Evolutionary conservation across 208 protist genomes (phyloP).

Genomic region (Porcisia deanei): DNA sequence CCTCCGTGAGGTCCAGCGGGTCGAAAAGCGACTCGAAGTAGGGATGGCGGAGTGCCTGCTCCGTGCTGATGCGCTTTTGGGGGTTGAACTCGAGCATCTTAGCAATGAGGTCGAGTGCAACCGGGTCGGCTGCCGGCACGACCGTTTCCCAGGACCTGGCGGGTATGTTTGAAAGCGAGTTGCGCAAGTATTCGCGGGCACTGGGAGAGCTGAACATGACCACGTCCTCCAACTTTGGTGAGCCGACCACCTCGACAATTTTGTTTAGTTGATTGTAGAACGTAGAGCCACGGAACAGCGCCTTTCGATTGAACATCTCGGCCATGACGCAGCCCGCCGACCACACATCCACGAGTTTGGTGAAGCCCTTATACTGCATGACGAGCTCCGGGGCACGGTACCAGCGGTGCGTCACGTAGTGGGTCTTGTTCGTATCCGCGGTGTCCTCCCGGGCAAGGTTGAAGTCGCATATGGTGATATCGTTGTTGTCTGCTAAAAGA

Average conservation of each 20-base stretch:
- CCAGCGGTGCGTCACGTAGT: slow-evolving; percentile 96
- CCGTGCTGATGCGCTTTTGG: slow-evolving; percentile 71
- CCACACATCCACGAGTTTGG: slow-evolving; percentile 90
- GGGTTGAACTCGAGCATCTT: slow-evolving; percentile 90
- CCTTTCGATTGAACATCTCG: slow-evolving; percentile 91
- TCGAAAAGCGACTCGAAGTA: slow-evolving; percentile 87
- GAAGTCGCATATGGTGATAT: slow-evolving; percentile 96
- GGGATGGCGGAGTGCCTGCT: slow-evolving; percentile 88
- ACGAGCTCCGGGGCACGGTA: slow-evolving; percentile 98
- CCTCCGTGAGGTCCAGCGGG: slow-evolving; percentile 74
- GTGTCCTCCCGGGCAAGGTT: slow-evolving; percentile 94
- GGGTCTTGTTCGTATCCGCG: slow-evolving; percentile 86
- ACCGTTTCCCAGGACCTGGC: slow-evolving; percentile 56
- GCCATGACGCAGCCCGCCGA: slow-evolving; percentile 92
- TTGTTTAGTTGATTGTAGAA: slow-evolving; percentile 94
- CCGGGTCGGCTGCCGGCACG: slow-evolving; percentile 64
- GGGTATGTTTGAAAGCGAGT: slow-evolving; percentile 67
- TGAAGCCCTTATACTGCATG: slow-evolving; percentile 95
- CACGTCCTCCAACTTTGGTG: slow-evolving; percentile 90
- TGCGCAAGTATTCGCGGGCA: slow-evolving; percentile 84
- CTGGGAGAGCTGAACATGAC: slow-evolving; percentile 82
- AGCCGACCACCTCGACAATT: slow-evolving; percentile 92
- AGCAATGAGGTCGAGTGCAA: slow-evolving; percentile 80
- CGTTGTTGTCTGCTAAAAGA: slow-evolving; percentile 91
- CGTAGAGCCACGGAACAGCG: slow-evolving; percentile 89